Conservation (phyloP, 2,329 filamentous ascomycete genomes). For the Colletotrichum siamense region DNA sequence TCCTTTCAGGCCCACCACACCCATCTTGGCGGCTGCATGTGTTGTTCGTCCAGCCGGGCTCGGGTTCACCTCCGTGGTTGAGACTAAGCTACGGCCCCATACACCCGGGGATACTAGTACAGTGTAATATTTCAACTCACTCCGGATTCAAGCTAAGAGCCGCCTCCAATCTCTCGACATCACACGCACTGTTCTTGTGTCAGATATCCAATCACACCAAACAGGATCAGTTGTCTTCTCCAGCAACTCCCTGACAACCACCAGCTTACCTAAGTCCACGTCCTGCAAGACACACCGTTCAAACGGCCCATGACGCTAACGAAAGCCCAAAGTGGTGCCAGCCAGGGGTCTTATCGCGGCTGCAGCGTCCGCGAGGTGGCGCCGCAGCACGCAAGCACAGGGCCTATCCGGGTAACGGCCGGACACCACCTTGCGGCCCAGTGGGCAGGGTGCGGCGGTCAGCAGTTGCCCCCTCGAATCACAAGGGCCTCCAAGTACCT, state of each 20-base stretch:
- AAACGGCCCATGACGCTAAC: neutral
- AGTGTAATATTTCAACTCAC: neutral
- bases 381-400: neutral
- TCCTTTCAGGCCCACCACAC: neutral
- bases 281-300: neutral
- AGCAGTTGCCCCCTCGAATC: slow-evolving; percentile 4
- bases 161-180: neutral
- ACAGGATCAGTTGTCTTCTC: neutral
- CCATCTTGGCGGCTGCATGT: neutral
- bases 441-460: neutral
- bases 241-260: neutral
- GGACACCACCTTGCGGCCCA: neutral
- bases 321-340: neutral
- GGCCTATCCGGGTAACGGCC: neutral
- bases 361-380: neutral
- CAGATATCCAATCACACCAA: too few relatives aligned
- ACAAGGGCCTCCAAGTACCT: neutral
- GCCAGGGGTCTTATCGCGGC: slow-evolving; percentile 2
- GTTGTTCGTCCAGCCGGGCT: neutral
- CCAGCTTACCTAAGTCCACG: neutral
- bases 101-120: neutral
- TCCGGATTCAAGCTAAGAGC: neutral
- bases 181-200: neutral
- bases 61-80: neutral
- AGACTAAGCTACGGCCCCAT: neutral